Evolutionary conservation across 441 rosid genomes (phyloP), one percentile per base, ranked within the genome.

Genomic region (Metrosideros polymorpha): DNA sequence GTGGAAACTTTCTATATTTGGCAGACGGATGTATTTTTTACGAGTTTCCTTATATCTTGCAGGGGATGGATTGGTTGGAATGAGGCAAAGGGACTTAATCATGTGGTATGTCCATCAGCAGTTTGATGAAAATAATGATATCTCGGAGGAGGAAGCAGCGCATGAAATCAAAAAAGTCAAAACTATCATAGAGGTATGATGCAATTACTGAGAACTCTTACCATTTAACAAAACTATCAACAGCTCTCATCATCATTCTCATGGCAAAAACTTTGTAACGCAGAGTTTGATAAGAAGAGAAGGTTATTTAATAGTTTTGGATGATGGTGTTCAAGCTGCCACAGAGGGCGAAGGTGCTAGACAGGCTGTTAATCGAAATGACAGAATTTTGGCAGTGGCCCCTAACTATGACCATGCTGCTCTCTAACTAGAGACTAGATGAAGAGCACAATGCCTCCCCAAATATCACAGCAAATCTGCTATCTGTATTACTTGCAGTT

Each of bases 231-330:
- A 25, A 39, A 22, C 47, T 39, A 39, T 71, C 47, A 6, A 22
- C 79, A 18, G 77, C 45, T 66, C 27, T 39, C 49, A 39, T 71
- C 79, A 10, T 25, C 17, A 71, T 39, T 39, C 47, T 71, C 47
- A 71, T 71, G 17, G 7, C 1, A 9, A 22, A 39, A 35, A 39
- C 8, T 43, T 39, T 71, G 47, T 27, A 27, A 57, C 84, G 90
- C 97, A 97, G 99, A 96, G 98, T 93, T 88, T 96, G 95, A 93
- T 97, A 54, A 85, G 95, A 43, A 92, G 96, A 88, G 99, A 96
- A 92, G 99, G 99, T 52, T 94, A 90, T 89, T 91, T 97, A 89
- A 94, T 96, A 82, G 97, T 96, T 89, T 88, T 97, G 85, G 98
- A 97, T 57, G 96, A 94, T 47, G 98, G 97, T 52, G 89, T 87